phyloP scores from a whole-genome alignment of 768 basidiomycete species.

The Pulveroboletus sp. region DNA sequence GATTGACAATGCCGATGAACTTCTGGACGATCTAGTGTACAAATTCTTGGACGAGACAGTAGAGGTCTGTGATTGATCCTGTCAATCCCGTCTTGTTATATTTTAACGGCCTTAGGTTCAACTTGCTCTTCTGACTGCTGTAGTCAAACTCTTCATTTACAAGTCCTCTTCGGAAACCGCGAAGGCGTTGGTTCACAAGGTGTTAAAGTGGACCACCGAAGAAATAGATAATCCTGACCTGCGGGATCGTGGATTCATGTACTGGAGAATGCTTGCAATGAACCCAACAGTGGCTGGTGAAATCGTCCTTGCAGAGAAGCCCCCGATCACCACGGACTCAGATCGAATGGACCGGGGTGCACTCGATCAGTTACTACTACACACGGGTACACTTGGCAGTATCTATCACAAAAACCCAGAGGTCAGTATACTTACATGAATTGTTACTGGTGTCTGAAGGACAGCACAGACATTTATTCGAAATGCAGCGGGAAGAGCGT shows the following conservation, averaged over 20 bases:
- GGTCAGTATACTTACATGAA: conserved; percentile 38
- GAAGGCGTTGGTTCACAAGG: conserved; percentile 89
- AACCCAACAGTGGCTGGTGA: conserved; percentile 85
- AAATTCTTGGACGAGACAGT: conserved; percentile 91
- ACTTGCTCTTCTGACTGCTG: conserved; percentile 87
- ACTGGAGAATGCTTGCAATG: conserved; percentile 95
- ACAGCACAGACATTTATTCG: conserved; percentile 82
- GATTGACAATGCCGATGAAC: conserved; percentile 93
- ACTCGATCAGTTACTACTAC: conserved; percentile 88
- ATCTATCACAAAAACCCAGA: conserved; percentile 99
- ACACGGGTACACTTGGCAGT: conserved; percentile 90
- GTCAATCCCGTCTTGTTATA: not conserved
- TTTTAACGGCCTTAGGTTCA: conserved; percentile 63
- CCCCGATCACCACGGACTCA: conserved; percentile 95
- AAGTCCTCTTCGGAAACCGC: conserved; percentile 78
- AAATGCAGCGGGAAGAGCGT: conserved; percentile 75
- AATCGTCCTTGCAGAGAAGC: conserved; percentile 90
- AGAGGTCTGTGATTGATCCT: conserved; percentile 53
- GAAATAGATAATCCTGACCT: conserved; percentile 98
- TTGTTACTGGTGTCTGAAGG: conserved; percentile 10
- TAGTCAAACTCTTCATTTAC: conserved; percentile 94
- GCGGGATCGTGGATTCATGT: conserved; percentile 97
- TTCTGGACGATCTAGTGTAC: conserved; percentile 87
- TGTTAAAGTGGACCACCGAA: conserved; percentile 96
- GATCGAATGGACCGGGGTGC: conserved; percentile 97